These are phyloP conservation scores for Eurotiales sp. DNA, from an alignment of 2,329 filamentous ascomycete species.

Conservation along the genomic window DNA sequence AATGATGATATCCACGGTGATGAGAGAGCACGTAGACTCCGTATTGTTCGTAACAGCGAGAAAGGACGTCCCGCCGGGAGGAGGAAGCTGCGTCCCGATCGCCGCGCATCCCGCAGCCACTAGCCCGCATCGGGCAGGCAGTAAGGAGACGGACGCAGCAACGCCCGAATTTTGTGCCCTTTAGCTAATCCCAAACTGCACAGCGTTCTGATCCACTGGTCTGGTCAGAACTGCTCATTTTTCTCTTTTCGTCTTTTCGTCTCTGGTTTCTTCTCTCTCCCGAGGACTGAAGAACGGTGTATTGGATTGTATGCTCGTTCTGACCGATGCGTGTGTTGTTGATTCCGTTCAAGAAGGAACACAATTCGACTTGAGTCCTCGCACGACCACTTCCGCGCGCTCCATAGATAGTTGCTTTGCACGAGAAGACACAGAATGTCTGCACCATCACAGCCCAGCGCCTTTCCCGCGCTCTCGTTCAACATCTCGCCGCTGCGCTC, in stretches of 20 bases:
- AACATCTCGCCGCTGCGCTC: slow-evolving; percentile 71
- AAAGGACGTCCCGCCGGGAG: too few relatives aligned
- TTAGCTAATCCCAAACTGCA: background rate
- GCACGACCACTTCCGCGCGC: too few relatives aligned
- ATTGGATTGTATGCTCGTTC: too few relatives aligned
- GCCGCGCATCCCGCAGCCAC: background rate
- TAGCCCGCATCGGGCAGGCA: too few relatives aligned
- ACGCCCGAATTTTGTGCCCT: background rate
- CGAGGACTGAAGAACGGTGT: too few relatives aligned
- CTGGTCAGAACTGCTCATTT: background rate
- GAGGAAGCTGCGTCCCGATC: background rate
- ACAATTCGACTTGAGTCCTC: too few relatives aligned
- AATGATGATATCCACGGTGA: background rate
- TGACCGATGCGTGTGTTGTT: too few relatives aligned
- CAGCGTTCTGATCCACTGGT: too few relatives aligned
- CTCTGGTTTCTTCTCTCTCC: background rate
- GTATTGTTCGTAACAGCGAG: too few relatives aligned
- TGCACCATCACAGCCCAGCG: slow-evolving; percentile 29
- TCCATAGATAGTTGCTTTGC: background rate
- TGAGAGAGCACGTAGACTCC: too few relatives aligned
- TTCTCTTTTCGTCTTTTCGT: background rate
- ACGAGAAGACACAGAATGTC: slow-evolving; percentile 2
- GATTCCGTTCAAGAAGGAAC: too few relatives aligned
- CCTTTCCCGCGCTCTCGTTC: slow-evolving; percentile 56
- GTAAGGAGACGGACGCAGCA: too few relatives aligned